phyloP scores from a whole-genome alignment of 1,284 basidiomycete genomes.

The Dichomitus squalens region DNA sequence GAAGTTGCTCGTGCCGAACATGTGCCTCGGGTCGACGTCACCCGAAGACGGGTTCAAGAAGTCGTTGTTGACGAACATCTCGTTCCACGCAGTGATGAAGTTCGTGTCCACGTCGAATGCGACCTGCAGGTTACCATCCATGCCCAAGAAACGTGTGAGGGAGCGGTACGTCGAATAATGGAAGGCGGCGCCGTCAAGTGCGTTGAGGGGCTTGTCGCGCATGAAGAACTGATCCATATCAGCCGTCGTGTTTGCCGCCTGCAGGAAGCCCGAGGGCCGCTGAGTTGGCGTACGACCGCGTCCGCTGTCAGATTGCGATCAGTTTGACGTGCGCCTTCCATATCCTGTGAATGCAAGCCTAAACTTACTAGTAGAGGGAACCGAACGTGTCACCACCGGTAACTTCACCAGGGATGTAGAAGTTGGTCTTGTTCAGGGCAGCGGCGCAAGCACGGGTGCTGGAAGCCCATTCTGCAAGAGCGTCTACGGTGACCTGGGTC shows the following conservation, averaged over 20 bases:
- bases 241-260: conserved; percentile 66
- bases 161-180: conserved; percentile 92
- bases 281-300: conserved; percentile 82
- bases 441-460: conserved; percentile 75
- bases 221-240: conserved; percentile 76
- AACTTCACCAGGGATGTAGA: conserved; percentile 89
- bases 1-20: conserved; percentile 90
- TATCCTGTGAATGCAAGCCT: neutral
- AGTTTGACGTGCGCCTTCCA: neutral
- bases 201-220: conserved; percentile 61
- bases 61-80: conserved; percentile 88
- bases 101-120: conserved; percentile 82
- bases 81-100: conserved; percentile 86
- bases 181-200: conserved; percentile 81
- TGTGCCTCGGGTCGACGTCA: conserved; percentile 78
- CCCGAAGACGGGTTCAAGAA: conserved; percentile 76
- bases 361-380: conserved; percentile 75
- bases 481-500: conserved; percentile 86
- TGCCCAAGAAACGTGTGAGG: conserved; percentile 82
- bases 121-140: conserved; percentile 90
- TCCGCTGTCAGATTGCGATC: conserved; percentile 50
- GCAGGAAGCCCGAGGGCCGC: conserved; percentile 63
- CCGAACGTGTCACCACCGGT: conserved; percentile 94
- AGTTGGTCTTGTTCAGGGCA: conserved; percentile 77
- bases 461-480: conserved; percentile 75